Conservation (phyloP, 352 stramenopile genomes). For the Phytophthora fragariae region DNA sequence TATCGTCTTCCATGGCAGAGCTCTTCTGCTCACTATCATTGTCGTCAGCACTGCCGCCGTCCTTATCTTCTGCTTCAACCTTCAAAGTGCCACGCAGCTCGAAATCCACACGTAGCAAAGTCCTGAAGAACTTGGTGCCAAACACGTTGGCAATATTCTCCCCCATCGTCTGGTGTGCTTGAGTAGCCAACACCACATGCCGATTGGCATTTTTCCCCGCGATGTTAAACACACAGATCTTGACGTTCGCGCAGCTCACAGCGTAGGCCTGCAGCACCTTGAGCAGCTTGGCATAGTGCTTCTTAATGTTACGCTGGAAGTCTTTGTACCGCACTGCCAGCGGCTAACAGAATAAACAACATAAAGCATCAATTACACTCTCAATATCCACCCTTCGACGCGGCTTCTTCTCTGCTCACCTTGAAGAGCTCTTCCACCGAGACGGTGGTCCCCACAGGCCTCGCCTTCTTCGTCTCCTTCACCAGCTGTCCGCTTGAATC, state of each 20-base stretch:
- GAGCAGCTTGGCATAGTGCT: constrained; percentile 94
- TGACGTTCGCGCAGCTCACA: constrained; percentile 65
- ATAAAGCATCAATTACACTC: not conserved
- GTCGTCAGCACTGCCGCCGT: constrained; percentile 25
- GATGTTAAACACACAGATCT: constrained; percentile 66
- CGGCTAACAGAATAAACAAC: constrained; percentile 41
- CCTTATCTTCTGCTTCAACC: constrained; percentile 17
- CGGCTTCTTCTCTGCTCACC: constrained; percentile 19
- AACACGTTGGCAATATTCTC: constrained; percentile 93
- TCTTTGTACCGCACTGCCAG: constrained; percentile 94
- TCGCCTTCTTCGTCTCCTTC: constrained; percentile 62
- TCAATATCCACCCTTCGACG: not conserved
- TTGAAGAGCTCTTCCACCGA: constrained; percentile 94
- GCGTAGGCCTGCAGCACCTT: constrained; percentile 91
- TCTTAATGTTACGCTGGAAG: constrained; percentile 94
- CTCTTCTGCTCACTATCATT: constrained; percentile 30
- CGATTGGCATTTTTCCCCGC: constrained; percentile 56
- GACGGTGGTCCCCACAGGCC: constrained; percentile 94
- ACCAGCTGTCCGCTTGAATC: constrained; percentile 68
- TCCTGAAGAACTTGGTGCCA: constrained; percentile 92
- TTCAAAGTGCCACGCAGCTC: constrained; percentile 51
- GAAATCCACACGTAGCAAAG: constrained; percentile 76
- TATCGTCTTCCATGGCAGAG: constrained; percentile 28
- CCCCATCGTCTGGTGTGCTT: constrained; percentile 64
- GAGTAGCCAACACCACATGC: constrained; percentile 72